A percentile compares a stretch with the other conserved stretches of the same genome.
These are phyloP conservation scores for Penicillium egyptiacum DNA, from an alignment of 495 filamentous ascomycete genomes.

Conservation along the genomic window DNA sequence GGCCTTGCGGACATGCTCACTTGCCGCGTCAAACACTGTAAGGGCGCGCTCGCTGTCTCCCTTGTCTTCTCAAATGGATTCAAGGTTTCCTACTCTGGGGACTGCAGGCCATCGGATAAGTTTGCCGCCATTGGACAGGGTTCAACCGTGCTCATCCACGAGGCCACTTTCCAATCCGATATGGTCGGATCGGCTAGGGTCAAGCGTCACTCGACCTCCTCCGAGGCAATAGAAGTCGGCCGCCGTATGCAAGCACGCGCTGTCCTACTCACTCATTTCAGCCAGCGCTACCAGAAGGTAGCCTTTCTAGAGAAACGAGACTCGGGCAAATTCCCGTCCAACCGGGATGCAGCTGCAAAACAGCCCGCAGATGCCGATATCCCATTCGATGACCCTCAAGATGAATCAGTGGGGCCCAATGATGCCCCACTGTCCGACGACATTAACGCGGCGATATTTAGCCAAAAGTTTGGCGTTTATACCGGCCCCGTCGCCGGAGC, in stretches of 20 bases:
- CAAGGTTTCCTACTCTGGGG: slow-evolving; percentile 88
- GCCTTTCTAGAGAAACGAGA: slow-evolving; percentile 23
- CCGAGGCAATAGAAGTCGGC: slow-evolving; percentile 79
- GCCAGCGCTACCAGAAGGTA: slow-evolving; percentile 90
- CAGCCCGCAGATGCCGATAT: slow-evolving; percentile 29
- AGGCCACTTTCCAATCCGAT: slow-evolving; percentile 93
- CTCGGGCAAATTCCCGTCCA: neutral
- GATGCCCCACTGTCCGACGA: slow-evolving; percentile 23
- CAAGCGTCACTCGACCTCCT: slow-evolving; percentile 86
- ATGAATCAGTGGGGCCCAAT: slow-evolving; percentile 8
- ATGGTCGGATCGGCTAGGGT: slow-evolving; percentile 71
- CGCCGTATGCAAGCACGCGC: slow-evolving; percentile 71
- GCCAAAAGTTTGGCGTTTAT: slow-evolving; percentile 3
- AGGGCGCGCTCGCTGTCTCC: slow-evolving; percentile 69
- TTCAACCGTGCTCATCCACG: slow-evolving; percentile 84
- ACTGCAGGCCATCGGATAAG: slow-evolving; percentile 72
- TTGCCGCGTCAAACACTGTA: slow-evolving; percentile 73
- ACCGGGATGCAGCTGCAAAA: slow-evolving; percentile 1
- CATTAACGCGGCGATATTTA: slow-evolving; percentile 3
- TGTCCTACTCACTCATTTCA: slow-evolving; percentile 89
- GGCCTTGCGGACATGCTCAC: slow-evolving; percentile 49
- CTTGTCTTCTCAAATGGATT: slow-evolving; percentile 77
- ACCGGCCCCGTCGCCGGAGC: slow-evolving; percentile 65
- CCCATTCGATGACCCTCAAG: slow-evolving; percentile 33
- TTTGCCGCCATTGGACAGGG: slow-evolving; percentile 72